A percentile compares a stretch with the other conserved stretches of the same genome.
phyloP scores from a whole-genome alignment of 345 rosid species.

The Pistacia integerrima region DNA sequence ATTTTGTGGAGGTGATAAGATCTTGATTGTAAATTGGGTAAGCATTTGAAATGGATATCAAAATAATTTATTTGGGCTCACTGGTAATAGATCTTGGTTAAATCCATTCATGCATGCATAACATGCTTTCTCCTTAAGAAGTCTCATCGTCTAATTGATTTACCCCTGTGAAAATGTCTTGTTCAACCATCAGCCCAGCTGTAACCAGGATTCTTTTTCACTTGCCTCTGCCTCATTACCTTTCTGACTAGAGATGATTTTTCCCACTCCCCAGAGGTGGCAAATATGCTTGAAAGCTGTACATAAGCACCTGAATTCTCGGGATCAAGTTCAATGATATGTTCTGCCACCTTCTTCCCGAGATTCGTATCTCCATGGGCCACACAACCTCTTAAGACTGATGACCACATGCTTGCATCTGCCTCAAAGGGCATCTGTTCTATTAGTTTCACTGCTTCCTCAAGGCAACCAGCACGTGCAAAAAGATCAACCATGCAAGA shows the following conservation, averaged over 20 bases:
- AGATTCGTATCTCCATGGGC: constrained; percentile 61
- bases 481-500: constrained; percentile 85
- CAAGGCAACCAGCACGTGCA: constrained; percentile 72
- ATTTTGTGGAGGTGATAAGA: no score
- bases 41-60: neutral
- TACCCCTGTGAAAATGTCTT: neutral
- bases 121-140: neutral
- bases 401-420: constrained; percentile 75
- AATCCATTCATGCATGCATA: neutral
- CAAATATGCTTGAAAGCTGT: constrained; percentile 64
- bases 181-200: constrained; percentile 51
- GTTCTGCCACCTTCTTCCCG: constrained; percentile 70
- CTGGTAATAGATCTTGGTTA: neutral
- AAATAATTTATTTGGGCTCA: neutral
- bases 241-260: constrained; percentile 58
- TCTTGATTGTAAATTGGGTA: no score
- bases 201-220: constrained; percentile 54
- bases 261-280: constrained; percentile 83
- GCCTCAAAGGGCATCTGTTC: constrained; percentile 60
- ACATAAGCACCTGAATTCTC: constrained; percentile 74
- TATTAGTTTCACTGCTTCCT: constrained; percentile 61
- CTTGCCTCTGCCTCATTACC: constrained; percentile 46
- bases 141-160: neutral
- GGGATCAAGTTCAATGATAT: constrained; percentile 77
- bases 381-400: constrained; percentile 76